A percentile compares a stretch with the other conserved stretches of the same genome.
phyloP scores from a whole-genome alignment of 257 asterid species.

The Solanum chiquidenum region DNA sequence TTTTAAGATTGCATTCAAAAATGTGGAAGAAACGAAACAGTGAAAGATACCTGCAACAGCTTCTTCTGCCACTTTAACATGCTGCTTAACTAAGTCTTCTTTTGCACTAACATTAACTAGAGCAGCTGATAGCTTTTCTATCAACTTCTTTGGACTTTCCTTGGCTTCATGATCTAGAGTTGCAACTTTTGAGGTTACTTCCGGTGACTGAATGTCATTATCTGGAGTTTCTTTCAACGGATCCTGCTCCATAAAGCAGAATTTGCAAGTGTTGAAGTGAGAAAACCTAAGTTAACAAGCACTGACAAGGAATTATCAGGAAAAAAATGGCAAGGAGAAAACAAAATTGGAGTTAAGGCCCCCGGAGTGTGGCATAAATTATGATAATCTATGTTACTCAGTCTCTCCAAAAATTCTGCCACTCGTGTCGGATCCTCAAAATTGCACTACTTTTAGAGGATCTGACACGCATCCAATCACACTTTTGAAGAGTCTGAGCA shows the following conservation, averaged over 20 bases:
- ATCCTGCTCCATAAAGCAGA: conserved; percentile 27
- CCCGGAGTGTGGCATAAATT: neutral
- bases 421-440: neutral
- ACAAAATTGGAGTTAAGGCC: neutral
- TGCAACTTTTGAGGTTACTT: conserved; percentile 30
- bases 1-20: neutral
- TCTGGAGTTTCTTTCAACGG: conserved; percentile 31
- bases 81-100: conserved; percentile 78
- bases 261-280: neutral
- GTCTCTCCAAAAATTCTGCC: neutral
- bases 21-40: neutral
- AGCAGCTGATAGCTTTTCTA: conserved; percentile 68
- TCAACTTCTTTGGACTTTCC: conserved; percentile 34
- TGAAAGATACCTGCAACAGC: conserved; percentile 59
- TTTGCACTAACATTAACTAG: conserved; percentile 67
- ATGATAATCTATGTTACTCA: neutral
- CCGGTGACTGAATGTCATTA: conserved; percentile 25
- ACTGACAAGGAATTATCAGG: neutral
- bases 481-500: neutral
- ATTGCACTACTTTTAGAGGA: neutral
- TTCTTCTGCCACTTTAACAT: conserved; percentile 77
- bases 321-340: neutral
- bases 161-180: conserved; percentile 25
- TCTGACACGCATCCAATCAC: neutral
- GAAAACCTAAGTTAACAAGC: neutral